Percentiles rank a stretch among this genome's conserved stretches.
Conservation (phyloP, 352 stramenopile species). For the Thraustotheca clavata region DNA sequence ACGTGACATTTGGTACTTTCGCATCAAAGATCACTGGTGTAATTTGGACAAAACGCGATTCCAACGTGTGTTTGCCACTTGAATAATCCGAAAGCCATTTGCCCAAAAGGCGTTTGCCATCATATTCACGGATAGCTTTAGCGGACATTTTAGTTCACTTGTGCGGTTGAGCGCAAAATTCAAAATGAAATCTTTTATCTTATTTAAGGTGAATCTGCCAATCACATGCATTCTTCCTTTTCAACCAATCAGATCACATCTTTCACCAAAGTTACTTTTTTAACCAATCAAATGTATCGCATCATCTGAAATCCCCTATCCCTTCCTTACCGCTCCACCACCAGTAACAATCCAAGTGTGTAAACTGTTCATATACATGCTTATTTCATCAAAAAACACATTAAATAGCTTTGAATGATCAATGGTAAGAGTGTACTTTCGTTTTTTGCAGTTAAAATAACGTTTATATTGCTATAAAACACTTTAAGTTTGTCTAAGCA, state of each 20-base stretch:
- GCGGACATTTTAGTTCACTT: conserved; percentile 81
- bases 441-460: background rate
- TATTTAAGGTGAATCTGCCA: background rate
- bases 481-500: background rate
- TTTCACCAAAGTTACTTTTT: conserved; percentile 5
- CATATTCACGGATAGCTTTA: conserved; percentile 94
- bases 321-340: background rate
- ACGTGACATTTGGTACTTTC: conserved; percentile 33
- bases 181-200: conserved; percentile 12
- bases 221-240: background rate
- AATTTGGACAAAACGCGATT: conserved; percentile 70
- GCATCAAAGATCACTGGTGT: conserved; percentile 54
- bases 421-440: background rate
- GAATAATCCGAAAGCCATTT: conserved; percentile 49
- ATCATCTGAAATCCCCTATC: background rate
- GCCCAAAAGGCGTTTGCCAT: conserved; percentile 91
- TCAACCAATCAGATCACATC: conserved; percentile 12
- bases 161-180: conserved; percentile 7
- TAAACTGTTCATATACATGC: no score
- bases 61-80: conserved; percentile 65
- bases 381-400: no score
- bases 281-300: conserved; percentile 10
- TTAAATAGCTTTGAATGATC: no score
- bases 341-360: no score
- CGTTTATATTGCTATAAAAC: background rate